phyloP scores from a whole-genome alignment of 768 basidiomycete genomes.

The Tephrocybe rancida region DNA sequence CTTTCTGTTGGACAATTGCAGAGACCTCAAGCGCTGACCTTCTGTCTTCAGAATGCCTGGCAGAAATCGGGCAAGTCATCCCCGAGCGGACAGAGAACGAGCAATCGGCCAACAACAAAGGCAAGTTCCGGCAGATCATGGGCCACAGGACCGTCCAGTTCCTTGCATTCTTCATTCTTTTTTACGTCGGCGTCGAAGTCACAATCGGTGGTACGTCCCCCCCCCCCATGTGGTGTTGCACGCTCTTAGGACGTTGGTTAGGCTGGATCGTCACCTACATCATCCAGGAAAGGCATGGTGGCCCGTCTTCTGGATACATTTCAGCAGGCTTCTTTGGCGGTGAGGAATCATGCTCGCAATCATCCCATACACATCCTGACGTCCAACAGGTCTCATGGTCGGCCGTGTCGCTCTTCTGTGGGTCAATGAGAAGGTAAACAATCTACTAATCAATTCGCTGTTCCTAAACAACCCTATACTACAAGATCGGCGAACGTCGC shows the following conservation, averaged over 20 bases:
- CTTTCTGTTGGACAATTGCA: background rate
- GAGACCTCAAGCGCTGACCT: background rate
- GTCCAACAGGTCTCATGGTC: constrained; percentile 48
- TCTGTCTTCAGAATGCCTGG: constrained; percentile 44
- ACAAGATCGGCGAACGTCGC: constrained; percentile 55
- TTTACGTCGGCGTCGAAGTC: constrained; percentile 74
- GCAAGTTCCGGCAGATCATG: constrained; percentile 53
- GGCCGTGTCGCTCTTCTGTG: constrained; percentile 60
- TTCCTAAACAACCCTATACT: background rate
- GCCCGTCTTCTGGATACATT: constrained; percentile 33
- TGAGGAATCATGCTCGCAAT: background rate
- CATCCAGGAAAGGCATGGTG: constrained; percentile 35
- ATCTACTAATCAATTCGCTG: no score
- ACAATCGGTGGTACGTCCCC: constrained; percentile 45
- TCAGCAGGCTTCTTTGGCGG: constrained; percentile 29
- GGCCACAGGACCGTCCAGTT: constrained; percentile 55
- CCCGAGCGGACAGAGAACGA: constrained; percentile 34
- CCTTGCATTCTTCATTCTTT: constrained; percentile 62
- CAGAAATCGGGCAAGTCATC: constrained; percentile 45
- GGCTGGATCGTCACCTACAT: constrained; percentile 76
- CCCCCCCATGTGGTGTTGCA: background rate
- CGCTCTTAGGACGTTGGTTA: constrained; percentile 17
- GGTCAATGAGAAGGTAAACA: constrained; percentile 57
- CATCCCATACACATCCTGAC: background rate
- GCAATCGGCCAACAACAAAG: constrained; percentile 13